Conservation (phyloP, 2,329 filamentous ascomycete genomes). For the Sclerotinia sclerotiorum region DNA sequence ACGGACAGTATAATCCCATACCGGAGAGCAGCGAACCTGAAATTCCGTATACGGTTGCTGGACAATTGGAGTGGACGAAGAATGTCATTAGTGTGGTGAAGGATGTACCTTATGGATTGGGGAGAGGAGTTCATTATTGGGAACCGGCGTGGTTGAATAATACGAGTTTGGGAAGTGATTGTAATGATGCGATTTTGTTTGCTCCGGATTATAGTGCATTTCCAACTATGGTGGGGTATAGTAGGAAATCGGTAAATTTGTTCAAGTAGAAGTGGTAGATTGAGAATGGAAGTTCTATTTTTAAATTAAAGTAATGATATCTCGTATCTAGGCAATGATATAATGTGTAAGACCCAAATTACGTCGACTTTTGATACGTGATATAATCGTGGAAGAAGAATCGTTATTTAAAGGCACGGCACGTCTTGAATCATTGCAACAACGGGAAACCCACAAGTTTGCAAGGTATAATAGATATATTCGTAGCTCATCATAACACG, state of each 20-base stretch:
- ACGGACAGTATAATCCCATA: slow-evolving; percentile 48
- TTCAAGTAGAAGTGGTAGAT: not conserved
- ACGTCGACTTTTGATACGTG: not conserved
- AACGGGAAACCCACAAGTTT: fast-evolving
- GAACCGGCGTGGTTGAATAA: slow-evolving; percentile 53
- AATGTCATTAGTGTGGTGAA: slow-evolving; percentile 57
- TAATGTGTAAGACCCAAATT: not conserved
- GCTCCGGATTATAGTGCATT: slow-evolving; percentile 40
- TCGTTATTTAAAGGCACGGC: no score
- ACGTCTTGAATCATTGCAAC: fast-evolving
- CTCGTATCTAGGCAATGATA: not conserved
- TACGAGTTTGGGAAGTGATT: slow-evolving; percentile 61
- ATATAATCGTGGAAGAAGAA: not conserved
- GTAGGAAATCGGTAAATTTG: slow-evolving; percentile 16
- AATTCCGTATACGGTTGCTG: slow-evolving; percentile 62
- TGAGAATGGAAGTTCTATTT: not conserved
- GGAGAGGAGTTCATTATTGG: slow-evolving; percentile 64
- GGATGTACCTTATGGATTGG: slow-evolving; percentile 54
- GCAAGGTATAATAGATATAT: not conserved
- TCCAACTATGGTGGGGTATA: slow-evolving; percentile 17
- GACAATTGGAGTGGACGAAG: slow-evolving; percentile 61
- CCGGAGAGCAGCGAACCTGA: slow-evolving; percentile 41
- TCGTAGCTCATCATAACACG: not conserved
- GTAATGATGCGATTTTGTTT: slow-evolving; percentile 63
- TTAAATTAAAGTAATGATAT: not conserved